Percentiles rank a stretch among this genome's conserved stretches.
These are phyloP conservation scores for Glomus cerebriforme DNA, from an alignment of 192 early-diverging fungal genomes.

Conservation along the genomic window DNA sequence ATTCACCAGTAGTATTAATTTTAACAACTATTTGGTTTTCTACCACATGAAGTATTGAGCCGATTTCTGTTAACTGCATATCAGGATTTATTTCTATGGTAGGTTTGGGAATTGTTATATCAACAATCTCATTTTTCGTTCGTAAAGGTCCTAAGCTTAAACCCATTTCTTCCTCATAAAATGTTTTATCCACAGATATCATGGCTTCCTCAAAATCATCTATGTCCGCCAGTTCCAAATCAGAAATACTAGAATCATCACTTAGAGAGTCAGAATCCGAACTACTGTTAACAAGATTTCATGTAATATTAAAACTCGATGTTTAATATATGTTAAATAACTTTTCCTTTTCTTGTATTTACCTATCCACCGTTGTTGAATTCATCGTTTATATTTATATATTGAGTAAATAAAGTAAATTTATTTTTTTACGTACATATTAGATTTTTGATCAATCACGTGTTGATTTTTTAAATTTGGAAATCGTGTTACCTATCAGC, in stretches of 20 bases:
- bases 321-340: neutral
- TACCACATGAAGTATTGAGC: slow-evolving; percentile 69
- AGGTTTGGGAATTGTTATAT: slow-evolving; percentile 52
- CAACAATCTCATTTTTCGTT: slow-evolving; percentile 65
- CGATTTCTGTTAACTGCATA: slow-evolving; percentile 57
- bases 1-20: slow-evolving; percentile 46
- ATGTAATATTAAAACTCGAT: neutral
- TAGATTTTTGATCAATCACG: too few species aligned
- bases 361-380: neutral
- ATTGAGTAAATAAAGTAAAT: too few species aligned
- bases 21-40: slow-evolving; percentile 73
- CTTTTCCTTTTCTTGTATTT: neutral
- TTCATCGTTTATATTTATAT: too few species aligned
- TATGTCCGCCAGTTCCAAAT: neutral
- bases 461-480: too few species aligned
- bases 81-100: slow-evolving; percentile 50
- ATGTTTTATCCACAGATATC: neutral
- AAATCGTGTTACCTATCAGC: too few species aligned
- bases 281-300: neutral
- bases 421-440: too few species aligned
- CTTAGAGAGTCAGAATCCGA: neutral
- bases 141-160: slow-evolving; percentile 29
- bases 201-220: neutral
- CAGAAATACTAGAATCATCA: neutral
- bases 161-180: neutral